Base-by-base conservation (phyloP, 371 early-diverging fungal species). In the Synchytrium microbalum region DNA sequence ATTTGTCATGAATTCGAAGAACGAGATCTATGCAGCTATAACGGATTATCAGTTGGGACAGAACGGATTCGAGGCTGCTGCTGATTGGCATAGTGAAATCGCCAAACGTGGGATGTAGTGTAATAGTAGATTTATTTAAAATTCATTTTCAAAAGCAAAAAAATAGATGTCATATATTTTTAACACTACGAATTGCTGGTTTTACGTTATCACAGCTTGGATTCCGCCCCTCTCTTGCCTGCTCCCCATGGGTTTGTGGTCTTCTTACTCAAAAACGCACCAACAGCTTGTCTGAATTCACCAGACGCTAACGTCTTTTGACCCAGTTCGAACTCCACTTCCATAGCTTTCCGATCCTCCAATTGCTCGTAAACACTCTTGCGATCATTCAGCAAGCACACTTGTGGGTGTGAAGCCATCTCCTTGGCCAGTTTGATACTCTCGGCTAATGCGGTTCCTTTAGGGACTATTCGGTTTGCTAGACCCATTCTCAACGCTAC, bases 31-130 rank as follows among this genome's bases (percentile, higher is more conserved):
- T 75, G 1, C 30, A 56, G 76, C 80, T 3, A 68, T 80, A 46
- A 32, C 30, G 24, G 80, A 80, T 59, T 80, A 72, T 64, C 68
- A 75, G 65, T n/a, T n/a, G 5, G 74, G 69, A 8, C 38, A 52
- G 38, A 77, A 77, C 59, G 80, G 80, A 24, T 75, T 75, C 58
- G 76, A 75, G 58, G n/a, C n/a, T n/a, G n/a, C n/a, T n/a, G n/a
- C n/a, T n/a, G n/a, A n/a, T n/a, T n/a, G n/a, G n/a, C n/a, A n/a
- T n/a, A n/a, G n/a, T n/a, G n/a, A n/a, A n/a, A n/a, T n/a, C n/a
- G n/a, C n/a, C n/a, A n/a, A n/a, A n/a, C n/a, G n/a, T n/a, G n/a
- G n/a, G n/a, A n/a, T n/a, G n/a, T n/a, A n/a, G n/a, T n/a, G n/a
- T n/a, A n/a, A n/a, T n/a, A n/a, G n/a, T n/a, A n/a, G n/a, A n/a